These are phyloP conservation scores for Cardamine resedifolia DNA, from an alignment of 345 rosid genomes.

Conservation along the genomic window DNA sequence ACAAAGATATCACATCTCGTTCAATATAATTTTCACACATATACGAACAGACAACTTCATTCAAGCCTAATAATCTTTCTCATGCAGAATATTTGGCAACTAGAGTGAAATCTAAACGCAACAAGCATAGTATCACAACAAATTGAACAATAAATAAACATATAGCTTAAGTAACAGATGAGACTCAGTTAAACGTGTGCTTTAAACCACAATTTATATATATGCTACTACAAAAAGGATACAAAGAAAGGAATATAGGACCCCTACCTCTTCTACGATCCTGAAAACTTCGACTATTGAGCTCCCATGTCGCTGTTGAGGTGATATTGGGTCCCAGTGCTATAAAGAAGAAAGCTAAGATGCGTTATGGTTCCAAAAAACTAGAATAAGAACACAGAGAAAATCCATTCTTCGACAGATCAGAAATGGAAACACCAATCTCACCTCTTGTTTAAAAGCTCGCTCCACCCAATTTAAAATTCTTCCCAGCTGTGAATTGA, in stretches of 20 bases:
- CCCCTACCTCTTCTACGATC: conserved; percentile 93
- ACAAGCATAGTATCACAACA: neutral
- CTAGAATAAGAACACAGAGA: neutral
- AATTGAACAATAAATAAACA: neutral
- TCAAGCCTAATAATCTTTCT: conserved; percentile 8
- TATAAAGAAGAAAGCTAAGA: conserved; percentile 36
- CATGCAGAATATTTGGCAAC: neutral
- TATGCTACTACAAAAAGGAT: neutral
- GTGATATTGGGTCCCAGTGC: conserved; percentile 94
- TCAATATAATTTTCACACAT: conserved; percentile 1
- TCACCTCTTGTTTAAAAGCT: conserved; percentile 91
- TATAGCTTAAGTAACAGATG: conserved; percentile 3
- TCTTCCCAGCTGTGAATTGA: conserved; percentile 88
- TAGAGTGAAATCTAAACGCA: neutral
- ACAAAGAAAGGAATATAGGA: conserved; percentile 1
- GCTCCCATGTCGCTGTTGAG: conserved; percentile 93
- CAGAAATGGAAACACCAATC: conserved; percentile 10
- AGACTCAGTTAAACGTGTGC: neutral
- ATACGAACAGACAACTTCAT: neutral
- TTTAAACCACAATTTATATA: neutral
- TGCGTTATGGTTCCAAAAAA: conserved; percentile 11
- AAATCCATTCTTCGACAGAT: neutral
- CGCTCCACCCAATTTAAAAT: conserved; percentile 94
- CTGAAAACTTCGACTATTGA: conserved; percentile 94
- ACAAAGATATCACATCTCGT: neutral